Conservation (phyloP, 495 filamentous ascomycete species). For the Trichocladium uniseriatum region DNA sequence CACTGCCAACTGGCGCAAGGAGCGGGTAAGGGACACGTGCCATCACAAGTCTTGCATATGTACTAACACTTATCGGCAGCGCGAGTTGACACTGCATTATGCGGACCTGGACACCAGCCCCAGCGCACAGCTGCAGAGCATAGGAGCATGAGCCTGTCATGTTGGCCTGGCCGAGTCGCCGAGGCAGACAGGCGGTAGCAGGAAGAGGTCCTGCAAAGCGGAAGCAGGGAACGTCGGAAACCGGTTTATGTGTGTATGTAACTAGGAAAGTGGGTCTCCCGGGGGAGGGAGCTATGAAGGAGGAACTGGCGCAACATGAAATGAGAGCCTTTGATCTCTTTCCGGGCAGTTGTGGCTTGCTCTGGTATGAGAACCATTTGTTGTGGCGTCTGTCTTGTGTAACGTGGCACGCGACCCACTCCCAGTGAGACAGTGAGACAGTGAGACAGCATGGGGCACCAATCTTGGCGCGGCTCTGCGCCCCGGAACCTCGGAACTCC, state of each 20-base stretch:
- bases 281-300: slow-evolving; percentile 1
- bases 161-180: too few relatives aligned
- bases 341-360: background rate
- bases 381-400: background rate
- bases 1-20: slow-evolving; percentile 70
- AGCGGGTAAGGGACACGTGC: slow-evolving; percentile 55
- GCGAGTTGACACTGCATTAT: slow-evolving; percentile 72
- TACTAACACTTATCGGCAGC: slow-evolving; percentile 36
- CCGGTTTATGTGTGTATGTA: slow-evolving; percentile 5
- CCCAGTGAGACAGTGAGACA: too few relatives aligned
- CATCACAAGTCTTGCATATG: background rate
- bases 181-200: too few relatives aligned
- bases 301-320: slow-evolving; percentile 2
- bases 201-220: background rate
- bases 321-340: background rate
- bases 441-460: too few relatives aligned
- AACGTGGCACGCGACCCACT: background rate
- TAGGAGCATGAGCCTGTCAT: slow-evolving; percentile 2
- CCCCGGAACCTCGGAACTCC: too few relatives aligned
- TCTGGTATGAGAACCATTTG: too few relatives aligned
- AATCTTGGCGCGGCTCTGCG: too few relatives aligned
- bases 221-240: background rate
- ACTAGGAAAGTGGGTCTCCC: background rate
- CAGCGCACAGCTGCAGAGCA: background rate
- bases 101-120: slow-evolving; percentile 50